phyloP scores from a whole-genome alignment of 768 basidiomycete genomes.

The Auricularia heimuer region DNA sequence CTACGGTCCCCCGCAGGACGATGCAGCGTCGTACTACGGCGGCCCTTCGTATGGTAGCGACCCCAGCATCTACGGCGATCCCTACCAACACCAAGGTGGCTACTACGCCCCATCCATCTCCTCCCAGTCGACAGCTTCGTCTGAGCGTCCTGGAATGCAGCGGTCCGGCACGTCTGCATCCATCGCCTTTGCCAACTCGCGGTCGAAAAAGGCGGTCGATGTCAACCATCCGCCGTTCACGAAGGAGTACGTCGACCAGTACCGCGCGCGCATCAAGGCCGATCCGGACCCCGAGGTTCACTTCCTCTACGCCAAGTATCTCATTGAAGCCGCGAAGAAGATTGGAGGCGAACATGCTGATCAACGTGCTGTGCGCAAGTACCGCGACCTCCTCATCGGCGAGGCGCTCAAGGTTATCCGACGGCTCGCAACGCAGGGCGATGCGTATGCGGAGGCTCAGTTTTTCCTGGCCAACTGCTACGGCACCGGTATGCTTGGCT shows the following conservation, averaged over 20 bases:
- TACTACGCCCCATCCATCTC: constrained; percentile 6
- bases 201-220: constrained; percentile 71
- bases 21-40: constrained; percentile 1
- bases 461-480: constrained; percentile 98
- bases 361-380: constrained; percentile 79
- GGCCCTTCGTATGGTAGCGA: constrained; percentile 2
- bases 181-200: constrained; percentile 46
- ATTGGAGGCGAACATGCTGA: constrained; percentile 66
- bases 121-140: constrained; percentile 36
- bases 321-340: constrained; percentile 95
- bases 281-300: constrained; percentile 98
- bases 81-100: not conserved
- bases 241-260: constrained; percentile 95
- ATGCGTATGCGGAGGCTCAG: constrained; percentile 91
- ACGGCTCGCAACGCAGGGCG: constrained; percentile 82
- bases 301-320: constrained; percentile 95
- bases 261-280: constrained; percentile 91
- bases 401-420: constrained; percentile 91
- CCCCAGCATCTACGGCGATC: constrained; percentile 1
- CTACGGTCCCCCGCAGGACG: not conserved
- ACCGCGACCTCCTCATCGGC: constrained; percentile 74
- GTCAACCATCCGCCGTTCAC: constrained; percentile 75
- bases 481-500: constrained; percentile 90
- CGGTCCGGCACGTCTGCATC: constrained; percentile 51
- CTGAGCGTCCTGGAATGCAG: constrained; percentile 41